Base-by-base conservation (phyloP, 305 asterid species). In the Lippia alba region DNA sequence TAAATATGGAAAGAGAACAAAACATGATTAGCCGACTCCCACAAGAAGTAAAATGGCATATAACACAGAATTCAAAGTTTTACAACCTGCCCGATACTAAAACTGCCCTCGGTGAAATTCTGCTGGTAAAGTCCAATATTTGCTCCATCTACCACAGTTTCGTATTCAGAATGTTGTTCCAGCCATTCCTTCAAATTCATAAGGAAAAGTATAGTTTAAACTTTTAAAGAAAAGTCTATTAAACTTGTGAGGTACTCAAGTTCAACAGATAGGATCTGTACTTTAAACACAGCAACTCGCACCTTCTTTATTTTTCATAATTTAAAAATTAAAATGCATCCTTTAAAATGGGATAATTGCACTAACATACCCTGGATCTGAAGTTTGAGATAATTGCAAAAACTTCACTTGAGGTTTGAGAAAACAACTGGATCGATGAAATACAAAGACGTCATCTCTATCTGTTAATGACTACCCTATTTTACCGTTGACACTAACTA, bases 71-170 rank as follows among this genome's bases (percentile, higher is more conserved):
- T 33, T 74, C 57, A 68, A 74, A 34, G 67, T 67, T 67, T 45
- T 69, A 67, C 73, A 83, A 94, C 97, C 99, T 94, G 99, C 15
- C 84, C 63, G 55, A 85, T 49, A 70, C 97, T 91, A 70, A 94
- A 94, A 74, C 96, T 94, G 33, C 99, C 98, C 77, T 87, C 95
- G 7, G 85, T 89, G 76, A 90, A 91, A 71, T 94, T 94, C 78
- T 94, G 98, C 80, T 94, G 96, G 84, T 82, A 91, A 12, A 91
- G 80, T 48, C 98, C 98, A 70, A 92, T 64, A 83, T 90, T 92
- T 73, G 97, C 99, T 86, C 96, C 98, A 81, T 94, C 98, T 20
- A 90, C 82, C 54, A 92, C 79, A 49, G 92, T 82, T 72, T 94
- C 97, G 69, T 85, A 88, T 48, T 79, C 89, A 64, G 86, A 83